phyloP scores from a whole-genome alignment of 345 rosid genomes.

The Camelina laxa region DNA sequence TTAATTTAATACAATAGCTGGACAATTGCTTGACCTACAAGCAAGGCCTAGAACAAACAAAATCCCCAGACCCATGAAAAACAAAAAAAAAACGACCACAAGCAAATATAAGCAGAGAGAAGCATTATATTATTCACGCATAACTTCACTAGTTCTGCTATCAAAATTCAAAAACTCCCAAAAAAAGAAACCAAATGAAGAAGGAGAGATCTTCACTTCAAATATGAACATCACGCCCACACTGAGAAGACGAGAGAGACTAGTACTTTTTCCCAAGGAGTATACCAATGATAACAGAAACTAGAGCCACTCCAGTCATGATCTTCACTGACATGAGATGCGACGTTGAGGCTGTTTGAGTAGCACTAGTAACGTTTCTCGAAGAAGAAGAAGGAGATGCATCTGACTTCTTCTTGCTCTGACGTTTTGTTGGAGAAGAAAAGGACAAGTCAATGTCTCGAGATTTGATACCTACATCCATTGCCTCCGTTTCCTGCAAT shows the following conservation, averaged over 20 bases:
- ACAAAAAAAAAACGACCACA: background rate
- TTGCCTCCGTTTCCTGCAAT: slow-evolving; percentile 52
- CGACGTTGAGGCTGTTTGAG: slow-evolving; percentile 48
- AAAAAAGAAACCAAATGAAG: slow-evolving; percentile 6
- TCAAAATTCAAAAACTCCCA: slow-evolving; percentile 33
- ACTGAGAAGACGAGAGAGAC: slow-evolving; percentile 35
- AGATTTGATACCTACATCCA: slow-evolving; percentile 63
- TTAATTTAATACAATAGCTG: slow-evolving; percentile 19
- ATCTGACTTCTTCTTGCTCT: slow-evolving; percentile 76
- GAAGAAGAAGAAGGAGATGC: slow-evolving; percentile 55
- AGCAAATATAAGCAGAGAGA: slow-evolving; percentile 36
- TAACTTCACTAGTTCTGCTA: slow-evolving; percentile 31
- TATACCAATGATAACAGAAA: slow-evolving; percentile 74
- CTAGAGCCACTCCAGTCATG: slow-evolving; percentile 67
- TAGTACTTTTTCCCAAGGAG: slow-evolving; percentile 83
- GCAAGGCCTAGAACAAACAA: slow-evolving; percentile 19
- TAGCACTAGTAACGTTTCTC: slow-evolving; percentile 27
- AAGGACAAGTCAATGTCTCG: slow-evolving; percentile 64
- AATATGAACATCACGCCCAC: slow-evolving; percentile 37
- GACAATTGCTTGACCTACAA: slow-evolving; percentile 43
- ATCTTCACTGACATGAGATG: slow-evolving; percentile 55
- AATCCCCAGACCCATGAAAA: slow-evolving; percentile 16
- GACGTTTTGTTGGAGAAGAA: slow-evolving; percentile 72
- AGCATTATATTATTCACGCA: slow-evolving; percentile 22
- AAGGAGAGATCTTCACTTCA: slow-evolving; percentile 32